A percentile compares a stretch with the other conserved stretches of the same genome.
Evolutionary conservation across 2,329 filamentous ascomycete genomes (phyloP).

Genomic region (Dactylella cylindrospora): DNA sequence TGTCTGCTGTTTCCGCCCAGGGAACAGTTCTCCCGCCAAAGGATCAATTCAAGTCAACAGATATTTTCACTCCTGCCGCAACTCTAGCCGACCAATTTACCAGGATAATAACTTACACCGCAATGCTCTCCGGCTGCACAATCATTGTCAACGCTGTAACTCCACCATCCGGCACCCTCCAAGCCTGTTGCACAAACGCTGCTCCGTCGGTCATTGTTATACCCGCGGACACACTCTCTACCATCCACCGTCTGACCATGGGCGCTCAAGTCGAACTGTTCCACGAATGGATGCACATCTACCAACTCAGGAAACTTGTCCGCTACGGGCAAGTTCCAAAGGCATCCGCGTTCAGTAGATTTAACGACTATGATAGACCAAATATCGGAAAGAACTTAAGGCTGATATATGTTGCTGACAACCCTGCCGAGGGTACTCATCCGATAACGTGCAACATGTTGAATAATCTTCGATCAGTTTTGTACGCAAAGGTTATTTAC

Average conservation of each 20-base stretch:
- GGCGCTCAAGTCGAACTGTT: slow-evolving; percentile 64
- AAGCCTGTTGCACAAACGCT: slow-evolving; percentile 70
- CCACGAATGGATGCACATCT: slow-evolving; percentile 68
- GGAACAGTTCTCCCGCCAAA: slow-evolving; percentile 72
- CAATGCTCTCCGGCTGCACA: slow-evolving; percentile 80
- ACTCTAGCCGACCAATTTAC: slow-evolving; percentile 77
- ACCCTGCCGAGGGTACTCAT: slow-evolving; percentile 63
- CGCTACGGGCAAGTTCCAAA: slow-evolving; percentile 73
- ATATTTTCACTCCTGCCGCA: slow-evolving; percentile 83
- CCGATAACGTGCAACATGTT: slow-evolving; percentile 69
- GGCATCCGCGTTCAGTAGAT: slow-evolving; percentile 63
- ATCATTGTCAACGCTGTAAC: slow-evolving; percentile 87
- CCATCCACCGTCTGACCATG: slow-evolving; percentile 66
- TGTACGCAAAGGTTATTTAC: slow-evolving; percentile 77
- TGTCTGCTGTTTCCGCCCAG: slow-evolving; percentile 79
- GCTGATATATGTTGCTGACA: slow-evolving; percentile 76
- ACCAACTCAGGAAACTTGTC: slow-evolving; percentile 69
- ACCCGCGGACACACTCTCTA: slow-evolving; percentile 70
- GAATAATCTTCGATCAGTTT: slow-evolving; percentile 79
- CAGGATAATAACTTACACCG: slow-evolving; percentile 75
- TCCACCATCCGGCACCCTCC: slow-evolving; percentile 69
- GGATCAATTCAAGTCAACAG: slow-evolving; percentile 71
- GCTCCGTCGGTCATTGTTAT: slow-evolving; percentile 81
- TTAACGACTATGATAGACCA: slow-evolving; percentile 64
- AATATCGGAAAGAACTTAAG: slow-evolving; percentile 72